Percentiles rank a stretch among this genome's conserved stretches.
These are phyloP conservation scores for Suillus subluteus DNA, from an alignment of 768 basidiomycete species.

Conservation along the genomic window DNA sequence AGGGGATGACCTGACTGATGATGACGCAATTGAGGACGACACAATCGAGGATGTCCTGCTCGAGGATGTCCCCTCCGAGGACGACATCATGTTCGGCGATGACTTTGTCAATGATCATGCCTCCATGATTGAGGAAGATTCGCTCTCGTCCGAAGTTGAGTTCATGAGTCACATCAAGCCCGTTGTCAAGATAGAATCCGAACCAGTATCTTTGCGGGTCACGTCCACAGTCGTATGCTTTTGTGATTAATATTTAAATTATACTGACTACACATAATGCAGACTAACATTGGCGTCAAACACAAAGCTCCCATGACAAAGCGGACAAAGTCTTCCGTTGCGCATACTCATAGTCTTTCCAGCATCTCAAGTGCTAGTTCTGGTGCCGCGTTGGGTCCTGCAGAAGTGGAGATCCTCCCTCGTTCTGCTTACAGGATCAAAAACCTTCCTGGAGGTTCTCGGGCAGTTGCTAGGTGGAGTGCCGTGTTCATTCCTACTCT, in stretches of 20 bases:
- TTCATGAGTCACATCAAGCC: too few species aligned
- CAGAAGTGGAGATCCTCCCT: not conserved
- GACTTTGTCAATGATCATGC: not conserved
- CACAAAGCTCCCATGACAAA: not conserved
- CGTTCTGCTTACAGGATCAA: not conserved
- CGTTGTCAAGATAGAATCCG: too few species aligned
- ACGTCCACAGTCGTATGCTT: too few species aligned
- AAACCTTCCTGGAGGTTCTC: not conserved
- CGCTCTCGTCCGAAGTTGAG: not conserved
- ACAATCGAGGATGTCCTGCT: too few species aligned
- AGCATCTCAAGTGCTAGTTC: not conserved
- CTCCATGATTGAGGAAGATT: not conserved
- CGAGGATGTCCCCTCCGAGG: too few species aligned
- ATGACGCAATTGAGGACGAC: not conserved
- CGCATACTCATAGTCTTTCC: not conserved
- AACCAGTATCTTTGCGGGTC: too few species aligned
- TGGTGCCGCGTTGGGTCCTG: not conserved
- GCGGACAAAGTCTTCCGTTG: not conserved
- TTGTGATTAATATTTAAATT: not conserved
- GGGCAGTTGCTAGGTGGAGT: not conserved
- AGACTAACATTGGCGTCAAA: not conserved
- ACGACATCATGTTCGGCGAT: not conserved
- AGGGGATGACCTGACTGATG: not conserved
- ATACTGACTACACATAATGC: not conserved
- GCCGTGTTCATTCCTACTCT: not conserved